Base-by-base conservation (phyloP, 2,329 filamentous ascomycete genomes). In the Cladophialophora carrionii region DNA sequence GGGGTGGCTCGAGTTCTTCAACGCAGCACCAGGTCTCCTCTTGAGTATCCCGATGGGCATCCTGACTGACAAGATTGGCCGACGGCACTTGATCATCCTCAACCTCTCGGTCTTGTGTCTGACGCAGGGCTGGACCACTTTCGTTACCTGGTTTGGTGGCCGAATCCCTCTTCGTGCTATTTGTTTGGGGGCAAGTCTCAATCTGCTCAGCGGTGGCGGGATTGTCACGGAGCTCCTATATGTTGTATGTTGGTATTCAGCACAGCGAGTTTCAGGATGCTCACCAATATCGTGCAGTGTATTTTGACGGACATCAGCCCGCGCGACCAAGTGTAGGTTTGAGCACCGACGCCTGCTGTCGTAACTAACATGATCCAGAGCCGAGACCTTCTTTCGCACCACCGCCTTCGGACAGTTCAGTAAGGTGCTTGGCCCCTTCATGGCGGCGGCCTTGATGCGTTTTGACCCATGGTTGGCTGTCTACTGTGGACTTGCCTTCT, bases 261-360 rank as follows among this genome's bases (percentile, higher is more conserved):
- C 3, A 22, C 12, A 8, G 4, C 2, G 4, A 20, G 14, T 49
- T 8, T 29, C 29, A n/a, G 57, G n/a, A 14, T n/a, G 8, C 17
- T 14, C 34, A 20, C 57, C n/a, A 17, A 26, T 20, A 4, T 6
- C 10, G 8, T 34, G 9, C 48, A 60, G 57, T 83, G 82, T 7
- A 82, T 84, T 79, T 76, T 83, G 68, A 76, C 81, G 0, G 82
- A 84, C 69, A 78, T 84, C n/a, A 79, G 78, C 6, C 80, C 77
- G 0, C 76, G 81, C 3, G 77, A 79, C 22, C 77, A 80, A 71
- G 46, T 60, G 57, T 60, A 53, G 12, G 57, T 76, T 81, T 77
- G 75, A 41, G 68, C 60, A 22, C 75, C 70, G 32, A 57, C 22
- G 14, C 1, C n/a, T 41, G 8, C 53, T 12, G 54, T 49, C 22